Percentiles rank a stretch among this genome's conserved stretches.
Conservation (phyloP, 345 rosid genomes). For the Xanthoceras sorbifolium region DNA sequence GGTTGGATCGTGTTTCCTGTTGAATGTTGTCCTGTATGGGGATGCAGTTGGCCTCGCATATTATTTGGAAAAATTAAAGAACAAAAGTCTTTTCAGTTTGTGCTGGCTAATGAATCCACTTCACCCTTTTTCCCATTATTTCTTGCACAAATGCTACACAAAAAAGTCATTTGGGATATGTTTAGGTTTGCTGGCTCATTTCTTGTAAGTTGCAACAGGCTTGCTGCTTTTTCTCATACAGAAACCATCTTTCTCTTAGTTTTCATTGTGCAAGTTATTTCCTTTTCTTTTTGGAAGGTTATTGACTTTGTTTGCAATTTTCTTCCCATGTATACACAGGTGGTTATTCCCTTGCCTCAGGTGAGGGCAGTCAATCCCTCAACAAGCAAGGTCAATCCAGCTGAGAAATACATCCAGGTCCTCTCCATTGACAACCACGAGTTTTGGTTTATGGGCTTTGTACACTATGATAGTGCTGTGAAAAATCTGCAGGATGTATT, state of each 20-base stretch:
- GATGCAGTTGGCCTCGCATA: neutral
- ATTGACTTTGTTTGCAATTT: neutral
- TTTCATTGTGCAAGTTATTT: neutral
- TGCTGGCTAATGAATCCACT: neutral
- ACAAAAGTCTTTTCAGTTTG: neutral
- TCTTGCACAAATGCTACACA: neutral
- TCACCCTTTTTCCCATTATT: neutral
- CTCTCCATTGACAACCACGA: constrained; percentile 84
- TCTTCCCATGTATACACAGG: constrained; percentile 35
- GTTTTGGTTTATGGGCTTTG: constrained; percentile 94
- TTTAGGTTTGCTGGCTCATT: neutral
- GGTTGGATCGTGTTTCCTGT: neutral
- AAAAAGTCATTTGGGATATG: neutral
- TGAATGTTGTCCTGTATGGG: neutral
- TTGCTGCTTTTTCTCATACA: neutral
- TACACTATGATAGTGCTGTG: constrained; percentile 74
- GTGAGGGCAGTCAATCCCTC: constrained; percentile 81
- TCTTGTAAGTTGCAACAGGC: neutral
- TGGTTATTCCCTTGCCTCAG: constrained; percentile 67
- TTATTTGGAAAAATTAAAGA: neutral
- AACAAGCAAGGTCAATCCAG: constrained; percentile 66
- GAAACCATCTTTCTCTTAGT: neutral
- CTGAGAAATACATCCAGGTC: constrained; percentile 82
- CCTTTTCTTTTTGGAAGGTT: neutral
- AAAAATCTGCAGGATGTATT: constrained; percentile 66